Evolutionary conservation across 306 rosid genomes (phyloP), one percentile per base, ranked within the genome.

Genomic region (Quercus mongolica): DNA sequence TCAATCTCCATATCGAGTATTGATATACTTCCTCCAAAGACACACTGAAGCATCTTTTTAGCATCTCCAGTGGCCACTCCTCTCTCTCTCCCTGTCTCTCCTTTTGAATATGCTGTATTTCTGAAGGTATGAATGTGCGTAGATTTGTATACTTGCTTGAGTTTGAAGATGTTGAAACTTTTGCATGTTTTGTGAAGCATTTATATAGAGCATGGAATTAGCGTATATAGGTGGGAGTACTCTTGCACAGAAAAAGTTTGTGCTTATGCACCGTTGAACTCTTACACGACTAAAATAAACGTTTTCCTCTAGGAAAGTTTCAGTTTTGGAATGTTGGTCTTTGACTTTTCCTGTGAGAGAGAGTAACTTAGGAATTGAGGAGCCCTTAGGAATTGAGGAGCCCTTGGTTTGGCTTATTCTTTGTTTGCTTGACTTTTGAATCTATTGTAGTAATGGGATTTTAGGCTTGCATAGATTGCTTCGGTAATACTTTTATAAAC

Each of bases 21-120:
- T 52, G 92, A 84, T 35, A 89, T 70, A 65, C 92, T 83, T 84
- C 87, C 94, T 81, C 86, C 85, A 79, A 82, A 87, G 49, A 90
- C 88, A 78, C 85, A 72, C 77, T 52, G 70, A 75, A 86, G 63
- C 79, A 86, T 76, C 84, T 81, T 79, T 12, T 88, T 19, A 4
- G n/a, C 69, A 15, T 20, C 69, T 28, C 69, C 69, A 14, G 75
- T 23, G 23, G 83, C 88, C 91, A 89, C 74, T 81, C 35, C 75
- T 59, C 71, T 14, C 62, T n/a, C 35, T 51, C 55, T 28, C 52
- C 28, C 28, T 26, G 2, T 33, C 38, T 10, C 28, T 20, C 9
- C 26, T n/a, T n/a, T 10, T 57, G 62, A n/a, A 56, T 5, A 35
- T 35, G 41, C 8, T 6, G 41, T 35, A 35, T 35, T 35, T 35